These are phyloP conservation scores for Hibiscus trionum DNA, from an alignment of 345 rosid genomes.

Conservation along the genomic window DNA sequence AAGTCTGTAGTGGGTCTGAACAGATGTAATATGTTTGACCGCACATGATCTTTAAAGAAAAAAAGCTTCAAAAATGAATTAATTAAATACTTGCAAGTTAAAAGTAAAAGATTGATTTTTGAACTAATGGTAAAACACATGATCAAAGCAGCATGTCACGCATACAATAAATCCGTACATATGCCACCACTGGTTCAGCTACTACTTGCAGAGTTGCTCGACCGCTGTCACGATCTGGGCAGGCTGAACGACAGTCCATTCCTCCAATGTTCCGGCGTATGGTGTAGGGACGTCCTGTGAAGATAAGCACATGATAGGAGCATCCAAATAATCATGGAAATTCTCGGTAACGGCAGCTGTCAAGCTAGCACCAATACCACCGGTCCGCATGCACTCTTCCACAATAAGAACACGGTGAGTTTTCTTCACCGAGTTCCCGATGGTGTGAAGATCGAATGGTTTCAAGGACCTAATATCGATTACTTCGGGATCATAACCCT, in stretches of 20 bases:
- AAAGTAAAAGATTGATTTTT: too few species aligned
- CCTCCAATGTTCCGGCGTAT: constrained; percentile 80
- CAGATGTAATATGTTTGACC: too few species aligned
- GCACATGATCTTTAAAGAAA: too few species aligned
- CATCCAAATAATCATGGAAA: constrained; percentile 86
- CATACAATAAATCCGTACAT: too few species aligned
- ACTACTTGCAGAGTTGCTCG: constrained; percentile 80
- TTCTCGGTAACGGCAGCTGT: constrained; percentile 83
- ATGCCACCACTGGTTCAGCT: neutral
- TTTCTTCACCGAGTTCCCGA: constrained; percentile 89
- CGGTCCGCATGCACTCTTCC: constrained; percentile 97
- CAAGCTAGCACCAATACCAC: constrained; percentile 93
- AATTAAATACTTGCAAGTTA: too few species aligned
- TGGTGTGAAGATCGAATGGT: constrained; percentile 80
- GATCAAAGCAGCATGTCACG: too few species aligned
- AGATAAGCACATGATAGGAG: constrained; percentile 83
- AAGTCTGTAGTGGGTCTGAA: too few species aligned
- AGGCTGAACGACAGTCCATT: constrained; percentile 91
- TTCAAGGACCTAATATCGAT: constrained; percentile 89
- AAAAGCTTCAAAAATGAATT: too few species aligned
- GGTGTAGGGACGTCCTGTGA: constrained; percentile 97
- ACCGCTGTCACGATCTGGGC: constrained; percentile 89
- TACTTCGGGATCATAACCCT: constrained; percentile 91
- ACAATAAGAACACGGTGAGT: constrained; percentile 86
- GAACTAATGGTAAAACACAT: too few species aligned